phyloP scores from a whole-genome alignment of 2,329 filamentous ascomycete species.

The Lachnellula suecica region DNA sequence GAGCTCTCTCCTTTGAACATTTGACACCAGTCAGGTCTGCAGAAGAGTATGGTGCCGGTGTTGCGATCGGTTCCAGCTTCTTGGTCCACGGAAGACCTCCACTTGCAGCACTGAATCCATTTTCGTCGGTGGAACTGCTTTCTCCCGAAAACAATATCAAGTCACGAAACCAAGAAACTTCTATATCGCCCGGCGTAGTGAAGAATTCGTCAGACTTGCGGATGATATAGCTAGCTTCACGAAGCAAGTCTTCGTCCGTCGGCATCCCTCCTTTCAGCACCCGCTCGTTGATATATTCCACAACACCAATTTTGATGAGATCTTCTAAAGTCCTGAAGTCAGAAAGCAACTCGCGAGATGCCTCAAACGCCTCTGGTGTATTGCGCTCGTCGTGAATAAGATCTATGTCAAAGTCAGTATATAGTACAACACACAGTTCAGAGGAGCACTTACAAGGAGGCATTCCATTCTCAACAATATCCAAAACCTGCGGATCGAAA shows the following conservation, averaged over 20 bases:
- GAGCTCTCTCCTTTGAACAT: conserved; percentile 23
- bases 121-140: background rate
- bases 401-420: conserved; percentile 40
- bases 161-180: conserved; percentile 57
- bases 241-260: conserved; percentile 52
- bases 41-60: conserved; percentile 2
- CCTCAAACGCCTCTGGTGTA: conserved; percentile 52
- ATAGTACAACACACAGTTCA: conserved; percentile 23
- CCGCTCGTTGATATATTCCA: conserved; percentile 48
- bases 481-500: conserved; percentile 59
- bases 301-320: conserved; percentile 57
- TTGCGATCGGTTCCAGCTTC: conserved; percentile 12
- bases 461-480: conserved; percentile 66
- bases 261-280: conserved; percentile 42
- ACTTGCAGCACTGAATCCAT: background rate
- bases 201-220: conserved; percentile 51
- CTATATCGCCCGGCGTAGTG: conserved; percentile 32
- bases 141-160: conserved; percentile 50
- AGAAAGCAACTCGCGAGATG: conserved; percentile 38
- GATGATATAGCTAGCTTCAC: conserved; percentile 60
- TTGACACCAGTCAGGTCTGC: conserved; percentile 13
- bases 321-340: conserved; percentile 60
- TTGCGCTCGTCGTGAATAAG: conserved; percentile 64
- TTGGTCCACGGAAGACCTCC: conserved; percentile 10
- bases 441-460: conserved; percentile 55